A percentile compares a stretch with the other conserved stretches of the same genome.
Evolutionary conservation across 148 eudicot species (phyloP).

Genomic region (Selenicereus undatus): DNA sequence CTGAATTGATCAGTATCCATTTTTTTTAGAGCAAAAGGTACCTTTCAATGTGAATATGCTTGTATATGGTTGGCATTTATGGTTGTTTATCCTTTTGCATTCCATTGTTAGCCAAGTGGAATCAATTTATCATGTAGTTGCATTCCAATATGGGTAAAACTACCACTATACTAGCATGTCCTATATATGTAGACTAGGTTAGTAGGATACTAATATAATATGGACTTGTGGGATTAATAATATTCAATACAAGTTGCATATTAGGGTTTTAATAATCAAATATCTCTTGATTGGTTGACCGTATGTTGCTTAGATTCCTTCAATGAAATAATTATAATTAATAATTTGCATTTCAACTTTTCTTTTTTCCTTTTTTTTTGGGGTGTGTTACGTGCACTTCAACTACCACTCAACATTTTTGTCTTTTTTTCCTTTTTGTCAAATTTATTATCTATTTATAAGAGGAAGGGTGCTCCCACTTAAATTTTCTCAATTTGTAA

Average conservation of each 20-base stretch:
- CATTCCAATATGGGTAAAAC: background rate
- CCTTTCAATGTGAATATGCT: background rate
- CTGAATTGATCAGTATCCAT: background rate
- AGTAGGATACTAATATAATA: conserved; percentile 7
- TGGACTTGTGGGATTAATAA: background rate
- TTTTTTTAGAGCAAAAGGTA: background rate
- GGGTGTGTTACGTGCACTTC: no score
- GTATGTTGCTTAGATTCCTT: background rate
- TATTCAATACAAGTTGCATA: background rate
- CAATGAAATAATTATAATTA: background rate
- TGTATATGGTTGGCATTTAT: background rate
- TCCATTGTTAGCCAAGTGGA: background rate
- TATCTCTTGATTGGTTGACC: background rate
- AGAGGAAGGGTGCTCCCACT: no score
- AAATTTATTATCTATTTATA: no score
- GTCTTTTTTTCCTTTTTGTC: no score
- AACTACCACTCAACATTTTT: no score
- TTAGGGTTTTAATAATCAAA: background rate
- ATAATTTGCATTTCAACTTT: no score
- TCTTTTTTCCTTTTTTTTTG: background rate
- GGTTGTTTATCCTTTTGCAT: background rate
- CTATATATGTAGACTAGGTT: background rate
- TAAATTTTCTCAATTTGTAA: no score
- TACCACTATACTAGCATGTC: background rate
- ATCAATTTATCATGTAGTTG: background rate